Evolutionary conservation across 78 protist species (phyloP), one percentile per base, ranked within the genome.

Genomic region (Andalucia godoyi): DNA sequence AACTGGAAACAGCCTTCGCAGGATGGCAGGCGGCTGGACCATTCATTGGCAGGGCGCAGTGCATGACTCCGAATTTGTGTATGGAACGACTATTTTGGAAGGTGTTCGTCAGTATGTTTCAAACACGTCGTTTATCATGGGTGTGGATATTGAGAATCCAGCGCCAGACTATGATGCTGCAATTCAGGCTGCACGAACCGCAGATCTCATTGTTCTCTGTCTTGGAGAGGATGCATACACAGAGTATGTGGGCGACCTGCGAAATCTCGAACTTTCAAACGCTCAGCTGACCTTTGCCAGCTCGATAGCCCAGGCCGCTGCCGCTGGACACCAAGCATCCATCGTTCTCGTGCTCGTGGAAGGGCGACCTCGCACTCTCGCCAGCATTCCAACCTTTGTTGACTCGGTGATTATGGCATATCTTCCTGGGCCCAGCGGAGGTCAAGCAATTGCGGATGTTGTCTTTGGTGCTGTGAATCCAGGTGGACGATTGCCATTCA

Each of bases 361-460:
- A 39, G 61, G 61, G 27, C 61, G 61, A 6, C 61, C 61, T 15
- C 61, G 61, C 61, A 9, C 34, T 39, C 61, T 55, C 42, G 34
- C 29, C 61, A 4, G 12, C 21, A 5, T 55, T 18, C 33, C 40
- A 8, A 34, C 43, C 36, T 4, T 13, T 23, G 4, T 23, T 39
- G 32, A 18, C 61, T 13, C 61, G 33, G 40, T 55, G 33, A 9
- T 55, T 18, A 55, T 32, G 42, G 61, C 45, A 12, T 32, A 18
- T 23, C 61, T 55, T 7, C 61, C 61, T 5, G 61, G 61, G 21
- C 61, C 61, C 6, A 4, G 9, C 61, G 61, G 61, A 10, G 40
- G 61, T 12, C 36, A 15, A 10, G 61, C 61, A 5, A 10, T 55
- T 39, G 61, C 40, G 5, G 61, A 55, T 17, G 39, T 55, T 7